These are phyloP conservation scores for Calophaca sinica DNA, from an alignment of 306 rosid species.

Conservation along the genomic window DNA sequence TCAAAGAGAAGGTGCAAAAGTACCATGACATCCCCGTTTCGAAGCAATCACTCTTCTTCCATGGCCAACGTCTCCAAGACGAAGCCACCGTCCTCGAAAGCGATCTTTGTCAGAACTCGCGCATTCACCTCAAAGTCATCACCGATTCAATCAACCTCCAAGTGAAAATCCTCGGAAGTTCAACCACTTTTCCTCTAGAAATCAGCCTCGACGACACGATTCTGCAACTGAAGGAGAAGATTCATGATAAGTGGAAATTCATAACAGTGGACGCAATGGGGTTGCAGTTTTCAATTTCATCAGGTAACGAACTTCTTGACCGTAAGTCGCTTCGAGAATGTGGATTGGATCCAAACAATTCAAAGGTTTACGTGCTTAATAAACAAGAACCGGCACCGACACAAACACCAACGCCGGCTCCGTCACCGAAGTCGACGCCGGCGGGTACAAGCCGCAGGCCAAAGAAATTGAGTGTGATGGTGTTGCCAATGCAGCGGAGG, in stretches of 20 bases:
- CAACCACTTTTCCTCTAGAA: background rate
- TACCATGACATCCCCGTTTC: slow-evolving; percentile 48
- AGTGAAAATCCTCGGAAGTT: background rate
- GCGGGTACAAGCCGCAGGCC: no score
- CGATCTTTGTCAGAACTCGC: background rate
- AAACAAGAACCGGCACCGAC: no score
- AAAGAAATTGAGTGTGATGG: no score
- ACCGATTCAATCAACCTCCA: background rate
- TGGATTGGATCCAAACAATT: background rate
- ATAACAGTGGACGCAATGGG: background rate
- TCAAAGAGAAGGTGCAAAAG: slow-evolving; percentile 68
- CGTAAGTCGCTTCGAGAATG: slow-evolving; percentile 39
- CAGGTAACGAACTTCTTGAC: slow-evolving; percentile 24
- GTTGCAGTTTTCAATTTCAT: background rate
- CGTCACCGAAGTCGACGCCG: no score
- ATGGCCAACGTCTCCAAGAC: slow-evolving; percentile 53
- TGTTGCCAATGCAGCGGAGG: no score
- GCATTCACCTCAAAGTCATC: background rate
- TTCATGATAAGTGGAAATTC: background rate
- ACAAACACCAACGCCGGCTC: no score
- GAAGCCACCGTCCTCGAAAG: background rate
- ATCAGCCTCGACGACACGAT: background rate
- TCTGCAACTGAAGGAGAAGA: slow-evolving; percentile 9
- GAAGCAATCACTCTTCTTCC: slow-evolving; percentile 62
- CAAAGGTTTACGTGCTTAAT: background rate